Evolutionary conservation across 495 filamentous ascomycete genomes (phyloP), one percentile per base, ranked within the genome.

Genomic region (Hypoxylon lienhwacheense): DNA sequence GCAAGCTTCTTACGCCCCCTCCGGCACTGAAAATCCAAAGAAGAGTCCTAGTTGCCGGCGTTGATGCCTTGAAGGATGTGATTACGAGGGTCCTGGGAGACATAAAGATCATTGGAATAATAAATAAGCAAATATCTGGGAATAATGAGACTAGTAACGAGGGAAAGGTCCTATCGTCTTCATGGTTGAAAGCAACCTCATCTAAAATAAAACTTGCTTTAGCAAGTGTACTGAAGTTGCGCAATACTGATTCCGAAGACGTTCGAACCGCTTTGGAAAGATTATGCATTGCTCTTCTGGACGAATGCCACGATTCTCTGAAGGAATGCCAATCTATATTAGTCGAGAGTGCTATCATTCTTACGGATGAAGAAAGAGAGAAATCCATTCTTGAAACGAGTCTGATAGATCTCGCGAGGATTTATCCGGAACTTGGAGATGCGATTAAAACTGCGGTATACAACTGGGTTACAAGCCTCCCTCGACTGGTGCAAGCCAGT

Each of bases 131-230:
- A 49, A 24, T 50, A 28, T 42, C 61, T 16, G 34, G 29, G 16
- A 46, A 44, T n/a, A 44, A 22, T 15, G 53, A 53, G 31, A 49
- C 55, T 4, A 20, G 26, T 5, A 25, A 4, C 24, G 35, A 64
- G 36, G 22, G 37, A 36, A 69, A 73, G 34, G 56, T 66, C 7
- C 66, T 82, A 11, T 79, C 71, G 21, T 70, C 74, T 3, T 77
- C 89, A 7, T 97, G 92, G 93, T 67, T 93, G 11, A 86, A 83
- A 47, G 89, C 89, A 11, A 97, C 92, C 4, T 73, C 84, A 2
- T 77, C 78, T 3, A 90, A 97, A 66, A 81, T 97, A 41, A 95
- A 91, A 63, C 77, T 95, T 44, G 93, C 92, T 5, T 67, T 97
- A 7, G 82, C 85, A 25, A 89, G 86, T 47, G 76, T 95, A 12